Evolutionary conservation across 768 basidiomycete species (phyloP).

Genomic region (Rossbeevera mucosa): DNA sequence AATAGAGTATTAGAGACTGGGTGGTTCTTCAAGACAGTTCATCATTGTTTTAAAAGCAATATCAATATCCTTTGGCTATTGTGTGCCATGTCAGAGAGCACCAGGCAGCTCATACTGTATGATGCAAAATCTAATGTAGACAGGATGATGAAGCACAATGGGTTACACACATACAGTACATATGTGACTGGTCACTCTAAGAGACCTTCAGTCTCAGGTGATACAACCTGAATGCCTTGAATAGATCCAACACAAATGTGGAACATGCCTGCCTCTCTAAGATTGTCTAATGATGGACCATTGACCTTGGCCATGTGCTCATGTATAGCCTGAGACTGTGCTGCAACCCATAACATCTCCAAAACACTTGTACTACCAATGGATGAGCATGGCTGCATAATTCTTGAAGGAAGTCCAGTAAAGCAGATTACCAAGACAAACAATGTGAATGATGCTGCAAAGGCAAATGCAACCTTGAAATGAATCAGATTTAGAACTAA

Average conservation of each 20-base stretch:
- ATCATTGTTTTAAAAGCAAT: no score
- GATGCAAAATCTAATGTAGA: no score
- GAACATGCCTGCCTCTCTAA: slow-evolving; percentile 11
- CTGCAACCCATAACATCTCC: slow-evolving; percentile 10
- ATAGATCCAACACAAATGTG: neutral
- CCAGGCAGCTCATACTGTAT: no score
- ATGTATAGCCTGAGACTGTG: slow-evolving; percentile 1
- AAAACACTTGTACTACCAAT: slow-evolving; percentile 10
- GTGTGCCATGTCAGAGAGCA: no score
- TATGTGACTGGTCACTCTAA: no score
- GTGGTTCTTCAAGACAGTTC: no score
- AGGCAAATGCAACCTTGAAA: slow-evolving; percentile 4
- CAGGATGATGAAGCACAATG: no score
- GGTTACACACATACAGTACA: no score
- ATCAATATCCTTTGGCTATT: no score
- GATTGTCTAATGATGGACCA: neutral
- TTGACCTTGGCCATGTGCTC: neutral
- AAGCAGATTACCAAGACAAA: neutral
- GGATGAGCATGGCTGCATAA: neutral
- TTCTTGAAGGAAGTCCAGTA: neutral
- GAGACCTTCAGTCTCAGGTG: no score
- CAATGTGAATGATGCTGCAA: slow-evolving; percentile 4
- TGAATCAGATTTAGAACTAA: neutral
- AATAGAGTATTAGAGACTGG: no score
- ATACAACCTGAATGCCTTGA: neutral